A percentile compares a stretch with the other conserved stretches of the same genome.
Conservation (phyloP, 2,329 filamentous ascomycete species). For the Aulographum hederae region DNA sequence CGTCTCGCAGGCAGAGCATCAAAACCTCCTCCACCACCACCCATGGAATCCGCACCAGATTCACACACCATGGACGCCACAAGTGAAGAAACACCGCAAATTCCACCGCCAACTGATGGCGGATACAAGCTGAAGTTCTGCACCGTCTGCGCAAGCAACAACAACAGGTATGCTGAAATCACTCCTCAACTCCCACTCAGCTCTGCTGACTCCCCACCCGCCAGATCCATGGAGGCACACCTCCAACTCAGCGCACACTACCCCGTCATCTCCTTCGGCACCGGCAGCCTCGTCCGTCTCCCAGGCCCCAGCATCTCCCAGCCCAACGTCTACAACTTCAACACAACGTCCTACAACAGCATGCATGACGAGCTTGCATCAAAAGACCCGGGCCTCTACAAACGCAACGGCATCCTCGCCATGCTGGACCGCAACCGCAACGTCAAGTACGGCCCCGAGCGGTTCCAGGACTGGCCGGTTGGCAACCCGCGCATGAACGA, state of each 20-base stretch:
- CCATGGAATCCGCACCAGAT: slow-evolving; percentile 17
- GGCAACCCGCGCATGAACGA: slow-evolving; percentile 69
- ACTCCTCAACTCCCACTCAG: not conserved
- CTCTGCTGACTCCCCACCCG: slow-evolving; percentile 1
- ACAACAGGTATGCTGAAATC: slow-evolving; percentile 53
- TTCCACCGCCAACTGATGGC: slow-evolving; percentile 23
- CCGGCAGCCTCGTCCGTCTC: slow-evolving; percentile 80
- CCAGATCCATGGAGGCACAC: slow-evolving; percentile 95
- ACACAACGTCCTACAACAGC: slow-evolving; percentile 82
- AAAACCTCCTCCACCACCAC: slow-evolving; percentile 33
- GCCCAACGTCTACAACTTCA: slow-evolving; percentile 96
- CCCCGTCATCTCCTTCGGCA: slow-evolving; percentile 96
- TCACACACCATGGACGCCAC: slow-evolving; percentile 13
- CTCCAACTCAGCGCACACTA: slow-evolving; percentile 67
- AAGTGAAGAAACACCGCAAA: slow-evolving; percentile 5
- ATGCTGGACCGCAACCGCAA: slow-evolving; percentile 87
- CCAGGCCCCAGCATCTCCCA: slow-evolving; percentile 82
- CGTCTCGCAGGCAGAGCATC: slow-evolving; percentile 17
- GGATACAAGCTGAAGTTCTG: slow-evolving; percentile 87
- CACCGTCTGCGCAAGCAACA: slow-evolving; percentile 97
- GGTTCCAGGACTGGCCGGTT: slow-evolving; percentile 94
- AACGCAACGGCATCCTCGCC: slow-evolving; percentile 79
- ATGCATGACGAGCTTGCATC: slow-evolving; percentile 82
- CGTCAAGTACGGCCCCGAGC: slow-evolving; percentile 89
- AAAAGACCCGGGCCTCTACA: slow-evolving; percentile 78